phyloP scores from a whole-genome alignment of 805 yeast genomes.

The Crinitomyces ghanaensis region DNA sequence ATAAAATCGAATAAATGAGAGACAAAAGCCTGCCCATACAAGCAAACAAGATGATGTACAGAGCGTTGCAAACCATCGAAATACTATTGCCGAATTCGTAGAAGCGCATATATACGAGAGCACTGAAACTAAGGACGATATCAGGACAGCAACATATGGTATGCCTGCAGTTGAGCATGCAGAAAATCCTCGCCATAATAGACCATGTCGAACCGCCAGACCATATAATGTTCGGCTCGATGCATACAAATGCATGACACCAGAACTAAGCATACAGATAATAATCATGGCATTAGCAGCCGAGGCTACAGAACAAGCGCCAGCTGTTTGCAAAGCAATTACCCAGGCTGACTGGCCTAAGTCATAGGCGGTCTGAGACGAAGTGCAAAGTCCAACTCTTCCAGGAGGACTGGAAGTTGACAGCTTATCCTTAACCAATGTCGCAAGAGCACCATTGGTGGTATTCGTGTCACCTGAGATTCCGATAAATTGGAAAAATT shows the following conservation, averaged over 20 bases:
- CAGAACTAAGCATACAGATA: conserved; percentile 46
- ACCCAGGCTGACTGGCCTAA: conserved; percentile 38
- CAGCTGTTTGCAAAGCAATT: conserved; percentile 42
- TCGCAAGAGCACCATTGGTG: too few relatives aligned
- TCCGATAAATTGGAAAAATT: not conserved
- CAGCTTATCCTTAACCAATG: too few relatives aligned
- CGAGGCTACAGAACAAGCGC: conserved; percentile 38
- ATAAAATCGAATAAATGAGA: conserved; percentile 52
- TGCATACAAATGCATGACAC: conserved; percentile 47
- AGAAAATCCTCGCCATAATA: conserved; percentile 49
- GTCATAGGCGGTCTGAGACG: too few relatives aligned
- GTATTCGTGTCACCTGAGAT: conserved; percentile 1
- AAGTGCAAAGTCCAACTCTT: not conserved
- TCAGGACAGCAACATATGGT: conserved; percentile 59
- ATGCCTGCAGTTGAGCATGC: conserved; percentile 55
- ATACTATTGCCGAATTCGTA: conserved; percentile 46
- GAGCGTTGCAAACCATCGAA: conserved; percentile 54
- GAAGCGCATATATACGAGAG: conserved; percentile 51
- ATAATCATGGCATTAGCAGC: conserved; percentile 43
- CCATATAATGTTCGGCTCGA: conserved; percentile 49
- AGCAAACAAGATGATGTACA: conserved; percentile 66
- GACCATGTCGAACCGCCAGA: conserved; percentile 32
- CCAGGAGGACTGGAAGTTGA: conserved; percentile 14
- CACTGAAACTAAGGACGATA: conserved; percentile 49
- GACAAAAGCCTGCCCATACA: conserved; percentile 68